Evolutionary conservation across 371 early-diverging fungal genomes (phyloP), one percentile per base, ranked within the genome.

Genomic region (Mortierella sp.): DNA sequence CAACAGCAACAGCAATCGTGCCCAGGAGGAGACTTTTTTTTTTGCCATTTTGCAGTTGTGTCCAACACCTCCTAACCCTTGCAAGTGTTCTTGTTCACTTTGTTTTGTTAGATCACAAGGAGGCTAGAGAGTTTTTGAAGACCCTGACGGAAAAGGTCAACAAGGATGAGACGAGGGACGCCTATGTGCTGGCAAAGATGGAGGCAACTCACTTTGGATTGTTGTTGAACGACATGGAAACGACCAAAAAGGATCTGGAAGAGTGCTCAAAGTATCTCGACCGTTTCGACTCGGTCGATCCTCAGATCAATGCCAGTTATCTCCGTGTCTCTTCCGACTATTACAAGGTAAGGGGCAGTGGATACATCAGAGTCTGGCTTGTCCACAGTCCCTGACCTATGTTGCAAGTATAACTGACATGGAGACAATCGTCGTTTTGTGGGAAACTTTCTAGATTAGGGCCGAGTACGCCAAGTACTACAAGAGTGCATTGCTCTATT

Each of bases 261-360:
- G 86, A 91, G 63, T 91, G 94, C 68, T 94, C 95, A 71, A 90
- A 90, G 81, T 82, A 89, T 63, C 84, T 98, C 47, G 96, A 96
- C 54, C 60, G 78, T 25, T 88, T 97, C 65, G 85, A 92, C 50
- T 86, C 86, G 16, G 94, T 94, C 9, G 96, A 97, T 31, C 91
- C 96, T 0, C 87, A 90, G 27, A 94, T 99, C 71, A 90, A 95
- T 64, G 96, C 97, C 25, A 89, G 90, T 71, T 97, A 94, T 68
- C 98, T 97, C 74, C 92, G 96, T 41, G 96, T 98, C 40, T 88
- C 94, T 59, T 94, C 98, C 7, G 97, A 97, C 60, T 98, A 92
- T 81, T 94, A 95, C 84, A 98, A 98, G 87, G 91, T 90, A 72
- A 40, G 13, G n/a, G 9, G 8, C 22, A 29, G 43, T n/a, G n/a